Conservation (phyloP, 257 asterid genomes). For the Solanum tacnaense region DNA sequence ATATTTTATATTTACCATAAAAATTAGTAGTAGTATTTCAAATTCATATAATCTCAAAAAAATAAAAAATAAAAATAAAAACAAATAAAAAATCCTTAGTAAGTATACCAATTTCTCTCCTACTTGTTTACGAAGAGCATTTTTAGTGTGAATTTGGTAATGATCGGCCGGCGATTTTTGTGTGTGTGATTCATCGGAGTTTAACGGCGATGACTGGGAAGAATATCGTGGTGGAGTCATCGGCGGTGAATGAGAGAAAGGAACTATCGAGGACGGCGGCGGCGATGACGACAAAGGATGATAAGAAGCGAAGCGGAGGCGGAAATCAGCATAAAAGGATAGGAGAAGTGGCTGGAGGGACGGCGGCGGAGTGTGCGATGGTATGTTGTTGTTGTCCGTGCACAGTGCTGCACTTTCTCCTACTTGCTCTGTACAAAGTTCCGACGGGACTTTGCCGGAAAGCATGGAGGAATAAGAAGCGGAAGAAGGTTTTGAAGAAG, state of each 20-base stretch:
- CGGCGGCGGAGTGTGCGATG: slow-evolving; percentile 75
- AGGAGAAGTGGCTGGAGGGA: slow-evolving; percentile 70
- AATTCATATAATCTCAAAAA: neutral
- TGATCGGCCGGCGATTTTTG: neutral
- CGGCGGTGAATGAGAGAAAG: neutral
- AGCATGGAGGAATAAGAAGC: slow-evolving; percentile 52
- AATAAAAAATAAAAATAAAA: neutral
- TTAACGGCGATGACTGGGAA: neutral
- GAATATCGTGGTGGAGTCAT: neutral
- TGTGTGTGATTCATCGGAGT: neutral
- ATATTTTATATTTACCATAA: neutral
- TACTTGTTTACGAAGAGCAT: neutral
- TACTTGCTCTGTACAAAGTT: slow-evolving; percentile 48
- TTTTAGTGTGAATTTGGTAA: neutral
- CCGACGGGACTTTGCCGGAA: slow-evolving; percentile 69
- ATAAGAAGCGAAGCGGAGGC: slow-evolving; percentile 15
- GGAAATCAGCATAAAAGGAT: slow-evolving; percentile 23
- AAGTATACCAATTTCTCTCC: neutral
- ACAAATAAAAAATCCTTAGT: neutral
- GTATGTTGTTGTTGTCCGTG: slow-evolving; percentile 88
- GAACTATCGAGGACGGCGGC: neutral
- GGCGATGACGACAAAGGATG: neutral
- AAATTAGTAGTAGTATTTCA: neutral
- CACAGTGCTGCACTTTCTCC: slow-evolving; percentile 44
- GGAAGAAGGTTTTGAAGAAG: slow-evolving; percentile 14